phyloP scores from a whole-genome alignment of 257 asterid species.

The Solanum sejunctum region DNA sequence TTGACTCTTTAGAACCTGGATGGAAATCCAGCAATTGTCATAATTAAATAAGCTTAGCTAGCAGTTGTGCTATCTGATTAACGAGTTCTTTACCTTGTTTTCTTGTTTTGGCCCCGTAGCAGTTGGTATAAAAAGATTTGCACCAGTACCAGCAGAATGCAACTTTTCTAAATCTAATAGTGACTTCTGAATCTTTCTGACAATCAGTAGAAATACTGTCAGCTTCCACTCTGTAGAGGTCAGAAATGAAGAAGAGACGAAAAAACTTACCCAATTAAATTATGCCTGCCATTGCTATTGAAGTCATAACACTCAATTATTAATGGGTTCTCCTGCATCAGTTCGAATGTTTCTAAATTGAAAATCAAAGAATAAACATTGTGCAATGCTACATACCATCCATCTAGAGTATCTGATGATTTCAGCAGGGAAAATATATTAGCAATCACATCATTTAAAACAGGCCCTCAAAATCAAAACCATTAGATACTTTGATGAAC shows the following conservation, averaged over 20 bases:
- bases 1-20: slow-evolving; percentile 75
- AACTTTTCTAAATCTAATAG: slow-evolving; percentile 78
- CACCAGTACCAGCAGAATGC: slow-evolving; percentile 47
- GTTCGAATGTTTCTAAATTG: slow-evolving; percentile 18
- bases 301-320: slow-evolving; percentile 82
- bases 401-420: neutral
- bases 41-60: neutral
- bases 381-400: neutral
- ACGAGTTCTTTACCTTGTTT: slow-evolving; percentile 45
- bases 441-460: neutral
- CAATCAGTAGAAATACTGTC: slow-evolving; percentile 14
- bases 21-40: neutral
- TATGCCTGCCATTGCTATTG: slow-evolving; percentile 87
- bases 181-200: slow-evolving; percentile 87
- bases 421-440: neutral
- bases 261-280: slow-evolving; percentile 62
- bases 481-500: neutral
- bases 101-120: slow-evolving; percentile 53
- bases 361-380: neutral
- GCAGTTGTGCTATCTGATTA: neutral
- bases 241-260: slow-evolving; percentile 4
- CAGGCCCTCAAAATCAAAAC: neutral
- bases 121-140: slow-evolving; percentile 43
- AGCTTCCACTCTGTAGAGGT: slow-evolving; percentile 10
- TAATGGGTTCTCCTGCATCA: slow-evolving; percentile 93